phyloP scores from a whole-genome alignment of 192 early-diverging fungal species.

The Globomyces pollinis-pini region DNA sequence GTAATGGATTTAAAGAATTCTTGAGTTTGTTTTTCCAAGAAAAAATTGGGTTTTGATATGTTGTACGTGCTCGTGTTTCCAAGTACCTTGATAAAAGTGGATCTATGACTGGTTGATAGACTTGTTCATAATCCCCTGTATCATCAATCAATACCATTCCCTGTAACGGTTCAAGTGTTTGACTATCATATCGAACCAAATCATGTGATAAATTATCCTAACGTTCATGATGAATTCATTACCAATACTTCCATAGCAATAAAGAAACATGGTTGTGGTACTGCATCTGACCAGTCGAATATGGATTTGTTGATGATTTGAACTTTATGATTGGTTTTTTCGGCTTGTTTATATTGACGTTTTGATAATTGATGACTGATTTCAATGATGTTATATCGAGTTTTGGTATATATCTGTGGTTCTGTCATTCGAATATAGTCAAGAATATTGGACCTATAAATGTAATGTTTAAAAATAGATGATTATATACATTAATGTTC shows the following conservation, averaged over 20 bases:
- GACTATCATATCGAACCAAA: slow-evolving; percentile 80
- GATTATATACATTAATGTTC: slow-evolving; percentile 67
- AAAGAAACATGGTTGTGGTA: slow-evolving; percentile 75
- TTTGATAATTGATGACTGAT: slow-evolving; percentile 79
- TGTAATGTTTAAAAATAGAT: no score
- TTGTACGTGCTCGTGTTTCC: slow-evolving; percentile 41
- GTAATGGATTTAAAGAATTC: slow-evolving; percentile 62
- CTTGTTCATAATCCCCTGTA: slow-evolving; percentile 78
- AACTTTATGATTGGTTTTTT: slow-evolving; percentile 27
- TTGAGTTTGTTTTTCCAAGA: background rate
- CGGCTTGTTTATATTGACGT: slow-evolving; percentile 16
- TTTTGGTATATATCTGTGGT: slow-evolving; percentile 70
- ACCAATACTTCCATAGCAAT: slow-evolving; percentile 95
- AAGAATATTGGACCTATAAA: slow-evolving; percentile 82
- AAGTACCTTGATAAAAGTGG: slow-evolving; percentile 70
- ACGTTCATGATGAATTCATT: slow-evolving; percentile 19
- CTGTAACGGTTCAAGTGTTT: slow-evolving; percentile 69
- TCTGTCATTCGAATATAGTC: slow-evolving; percentile 73
- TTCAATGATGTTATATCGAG: slow-evolving; percentile 85
- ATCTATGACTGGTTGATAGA: slow-evolving; percentile 73
- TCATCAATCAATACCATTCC: slow-evolving; percentile 74
- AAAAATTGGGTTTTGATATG: slow-evolving; percentile 56
- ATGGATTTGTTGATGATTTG: slow-evolving; percentile 85
- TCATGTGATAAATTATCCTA: slow-evolving; percentile 97
- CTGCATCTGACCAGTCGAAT: slow-evolving; percentile 76